Percentiles rank a stretch among this genome's conserved stretches.
phyloP scores from a whole-genome alignment of 2,329 filamentous ascomycete species.

The Chaetomiaceae sp. region DNA sequence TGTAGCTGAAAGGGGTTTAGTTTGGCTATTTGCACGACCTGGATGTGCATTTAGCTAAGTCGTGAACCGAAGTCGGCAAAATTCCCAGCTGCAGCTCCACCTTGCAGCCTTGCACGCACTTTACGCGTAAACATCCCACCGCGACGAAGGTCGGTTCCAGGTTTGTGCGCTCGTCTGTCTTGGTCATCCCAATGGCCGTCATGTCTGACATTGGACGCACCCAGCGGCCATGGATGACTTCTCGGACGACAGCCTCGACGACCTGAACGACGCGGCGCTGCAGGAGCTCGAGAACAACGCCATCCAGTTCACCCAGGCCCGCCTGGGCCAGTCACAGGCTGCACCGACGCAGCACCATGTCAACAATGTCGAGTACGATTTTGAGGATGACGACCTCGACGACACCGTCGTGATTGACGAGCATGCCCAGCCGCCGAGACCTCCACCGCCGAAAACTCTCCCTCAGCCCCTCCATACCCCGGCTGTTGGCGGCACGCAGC shows the following conservation, averaged over 20 bases:
- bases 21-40: no score
- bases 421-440: conserved; percentile 35
- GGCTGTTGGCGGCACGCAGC: conserved; percentile 17
- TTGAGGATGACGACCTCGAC: conserved; percentile 56
- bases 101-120: not conserved
- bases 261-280: conserved; percentile 52
- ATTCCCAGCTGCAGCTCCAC: no score
- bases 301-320: conserved; percentile 55
- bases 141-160: not conserved
- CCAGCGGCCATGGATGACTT: conserved; percentile 50
- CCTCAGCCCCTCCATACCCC: conserved; percentile 28
- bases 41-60: no score
- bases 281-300: conserved; percentile 62
- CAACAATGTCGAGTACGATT: conserved; percentile 35
- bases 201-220: conserved; percentile 6
- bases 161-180: no score
- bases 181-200: conserved; percentile 11
- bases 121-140: not conserved
- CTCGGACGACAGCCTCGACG: conserved; percentile 60
- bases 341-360: conserved; percentile 14
- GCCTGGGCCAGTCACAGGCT: conserved; percentile 27
- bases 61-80: no score
- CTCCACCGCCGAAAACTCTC: conserved; percentile 34
- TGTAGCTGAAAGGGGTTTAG: no score
- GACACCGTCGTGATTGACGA: conserved; percentile 53